A percentile compares a stretch with the other conserved stretches of the same genome.
phyloP scores from a whole-genome alignment of 202 grass and related monocot genomes.

The Setaria italica region DNA sequence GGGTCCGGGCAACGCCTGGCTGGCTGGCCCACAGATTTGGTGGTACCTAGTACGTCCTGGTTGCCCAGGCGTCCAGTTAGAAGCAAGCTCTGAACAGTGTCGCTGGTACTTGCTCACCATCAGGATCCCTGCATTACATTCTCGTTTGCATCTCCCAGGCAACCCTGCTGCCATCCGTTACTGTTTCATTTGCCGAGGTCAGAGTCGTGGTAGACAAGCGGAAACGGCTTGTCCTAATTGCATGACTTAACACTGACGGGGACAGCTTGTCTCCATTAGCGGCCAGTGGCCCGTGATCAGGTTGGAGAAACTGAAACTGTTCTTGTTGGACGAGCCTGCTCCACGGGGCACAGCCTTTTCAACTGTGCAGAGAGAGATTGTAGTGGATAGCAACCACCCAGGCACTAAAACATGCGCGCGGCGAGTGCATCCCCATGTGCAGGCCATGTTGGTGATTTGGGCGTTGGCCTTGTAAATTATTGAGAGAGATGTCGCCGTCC shows the following conservation, averaged over 20 bases:
- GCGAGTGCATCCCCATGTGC: slow-evolving; percentile 41
- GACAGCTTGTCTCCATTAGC: slow-evolving; percentile 19
- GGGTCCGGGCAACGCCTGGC: neutral
- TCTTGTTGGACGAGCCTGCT: neutral
- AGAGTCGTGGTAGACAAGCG: neutral
- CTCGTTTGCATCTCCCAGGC: neutral
- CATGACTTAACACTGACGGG: neutral
- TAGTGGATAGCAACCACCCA: neutral
- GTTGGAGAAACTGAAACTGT: neutral
- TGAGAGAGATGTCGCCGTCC: slow-evolving; percentile 39
- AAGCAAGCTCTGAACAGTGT: neutral
- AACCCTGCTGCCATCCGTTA: neutral
- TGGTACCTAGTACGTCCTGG: neutral
- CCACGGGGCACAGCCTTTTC: neutral
- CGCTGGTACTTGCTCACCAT: neutral
- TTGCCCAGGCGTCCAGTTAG: neutral
- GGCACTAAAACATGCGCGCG: neutral
- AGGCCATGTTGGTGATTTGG: slow-evolving; percentile 27
- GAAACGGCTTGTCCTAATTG: neutral
- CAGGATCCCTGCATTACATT: neutral
- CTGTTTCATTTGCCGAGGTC: neutral
- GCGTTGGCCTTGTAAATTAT: slow-evolving; percentile 1
- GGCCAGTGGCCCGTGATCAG: neutral
- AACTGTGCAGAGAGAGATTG: neutral
- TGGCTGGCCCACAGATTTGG: neutral